A percentile compares a stretch with the other conserved stretches of the same genome.
Evolutionary conservation across 2,329 filamentous ascomycete species (phyloP).

Genomic region (Cordyceps militaris): DNA sequence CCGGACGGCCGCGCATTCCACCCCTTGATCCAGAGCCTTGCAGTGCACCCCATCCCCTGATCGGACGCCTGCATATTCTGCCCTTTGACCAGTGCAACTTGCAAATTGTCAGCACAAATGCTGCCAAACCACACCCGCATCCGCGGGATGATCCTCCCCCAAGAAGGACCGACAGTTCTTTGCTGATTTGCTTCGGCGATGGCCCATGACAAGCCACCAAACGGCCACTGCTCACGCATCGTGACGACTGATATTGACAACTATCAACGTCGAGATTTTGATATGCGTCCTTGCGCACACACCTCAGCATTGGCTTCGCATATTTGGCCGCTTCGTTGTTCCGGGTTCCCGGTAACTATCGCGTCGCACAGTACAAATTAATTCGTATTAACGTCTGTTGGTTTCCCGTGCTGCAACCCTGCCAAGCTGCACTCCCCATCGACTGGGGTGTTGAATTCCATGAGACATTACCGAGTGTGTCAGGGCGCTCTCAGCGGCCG

Average conservation of each 20-base stretch:
- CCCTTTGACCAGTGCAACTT: no score
- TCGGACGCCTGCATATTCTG: slow-evolving; percentile 3
- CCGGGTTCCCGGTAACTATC: no score
- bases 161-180: background rate
- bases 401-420: background rate
- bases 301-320: background rate
- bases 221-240: background rate
- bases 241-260: background rate
- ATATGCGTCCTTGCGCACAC: background rate
- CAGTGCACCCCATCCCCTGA: background rate
- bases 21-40: background rate
- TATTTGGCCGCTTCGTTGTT: background rate
- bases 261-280: background rate
- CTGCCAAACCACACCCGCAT: background rate
- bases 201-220: background rate
- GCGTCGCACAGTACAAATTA: no score
- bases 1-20: no score
- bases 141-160: background rate
- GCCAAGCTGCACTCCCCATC: background rate
- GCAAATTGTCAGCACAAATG: no score
- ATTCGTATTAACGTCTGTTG: no score
- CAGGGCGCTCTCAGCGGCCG: background rate
- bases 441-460: background rate
- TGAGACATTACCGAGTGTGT: background rate
- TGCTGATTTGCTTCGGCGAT: background rate